Conservation (phyloP, 1,139 yeast species). For the Geotrichum candidum region DNA sequence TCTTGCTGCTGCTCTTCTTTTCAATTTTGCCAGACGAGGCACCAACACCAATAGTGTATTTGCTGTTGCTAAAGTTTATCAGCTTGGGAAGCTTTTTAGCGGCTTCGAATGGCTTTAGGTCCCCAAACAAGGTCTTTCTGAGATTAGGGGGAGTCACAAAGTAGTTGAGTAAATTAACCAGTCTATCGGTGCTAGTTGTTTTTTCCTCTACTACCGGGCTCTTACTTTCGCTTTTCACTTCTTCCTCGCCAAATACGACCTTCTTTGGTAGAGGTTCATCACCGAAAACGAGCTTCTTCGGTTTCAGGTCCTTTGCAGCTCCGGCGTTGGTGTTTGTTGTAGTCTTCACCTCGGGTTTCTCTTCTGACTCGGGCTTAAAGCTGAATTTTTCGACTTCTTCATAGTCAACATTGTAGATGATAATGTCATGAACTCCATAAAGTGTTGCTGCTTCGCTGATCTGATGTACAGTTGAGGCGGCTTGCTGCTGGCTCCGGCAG, state of each 20-base stretch:
- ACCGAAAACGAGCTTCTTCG: neutral
- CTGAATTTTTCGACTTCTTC: neutral
- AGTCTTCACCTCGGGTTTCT: neutral
- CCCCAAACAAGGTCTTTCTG: neutral
- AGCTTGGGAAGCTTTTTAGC: neutral
- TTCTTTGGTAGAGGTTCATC: neutral
- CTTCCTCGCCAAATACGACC: slow-evolving; percentile 1
- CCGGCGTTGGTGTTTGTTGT: neutral
- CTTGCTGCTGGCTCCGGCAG: slow-evolving; percentile 1
- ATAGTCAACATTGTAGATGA: neutral
- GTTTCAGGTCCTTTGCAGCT: neutral
- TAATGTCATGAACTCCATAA: neutral
- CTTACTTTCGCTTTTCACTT: neutral
- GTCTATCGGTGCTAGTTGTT: neutral
- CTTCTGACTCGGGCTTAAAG: slow-evolving; percentile 1
- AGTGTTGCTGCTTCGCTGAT: neutral
- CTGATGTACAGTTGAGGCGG: neutral
- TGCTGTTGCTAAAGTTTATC: neutral
- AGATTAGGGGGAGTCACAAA: slow-evolving; percentile 5
- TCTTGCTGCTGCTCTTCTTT: neutral
- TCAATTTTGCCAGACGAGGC: neutral
- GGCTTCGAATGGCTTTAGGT: neutral
- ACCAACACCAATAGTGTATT: slow-evolving; percentile 1
- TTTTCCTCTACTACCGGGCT: neutral
- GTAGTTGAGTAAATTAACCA: neutral